phyloP scores from a whole-genome alignment of 2,329 filamentous ascomycete genomes.

The Ophiostoma ulmi region DNA sequence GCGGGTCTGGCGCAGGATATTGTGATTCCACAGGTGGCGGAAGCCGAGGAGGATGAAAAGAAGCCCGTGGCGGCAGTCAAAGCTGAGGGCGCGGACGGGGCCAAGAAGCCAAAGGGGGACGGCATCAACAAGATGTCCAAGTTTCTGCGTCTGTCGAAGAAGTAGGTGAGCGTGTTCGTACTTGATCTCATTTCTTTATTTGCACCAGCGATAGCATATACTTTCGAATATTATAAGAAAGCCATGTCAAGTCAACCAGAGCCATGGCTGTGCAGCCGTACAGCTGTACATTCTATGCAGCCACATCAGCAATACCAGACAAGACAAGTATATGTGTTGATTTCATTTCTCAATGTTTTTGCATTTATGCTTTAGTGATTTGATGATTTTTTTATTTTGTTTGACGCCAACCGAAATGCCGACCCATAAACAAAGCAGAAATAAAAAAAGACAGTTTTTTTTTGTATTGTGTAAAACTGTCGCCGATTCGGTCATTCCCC shows the following conservation, averaged over 20 bases:
- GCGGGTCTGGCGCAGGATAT: slow-evolving; percentile 61
- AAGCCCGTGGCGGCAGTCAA: slow-evolving; percentile 34
- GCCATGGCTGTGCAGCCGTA: too few species aligned
- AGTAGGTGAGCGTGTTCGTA: slow-evolving; percentile 17
- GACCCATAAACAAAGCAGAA: slow-evolving; percentile 26
- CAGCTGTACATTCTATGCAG: too few species aligned
- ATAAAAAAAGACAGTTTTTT: slow-evolving; percentile 2
- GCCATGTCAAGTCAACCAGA: too few species aligned
- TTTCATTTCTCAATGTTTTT: background rate
- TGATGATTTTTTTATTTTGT: slow-evolving; percentile 23
- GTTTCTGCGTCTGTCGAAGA: slow-evolving; percentile 28
- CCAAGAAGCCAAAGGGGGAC: slow-evolving; percentile 32
- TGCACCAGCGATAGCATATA: background rate
- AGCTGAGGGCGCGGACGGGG: slow-evolving; percentile 27
- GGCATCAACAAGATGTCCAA: slow-evolving; percentile 32
- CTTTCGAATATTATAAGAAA: background rate
- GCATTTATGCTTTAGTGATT: slow-evolving; percentile 14
- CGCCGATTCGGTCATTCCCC: background rate
- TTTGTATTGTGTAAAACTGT: background rate
- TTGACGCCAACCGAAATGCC: slow-evolving; percentile 28
- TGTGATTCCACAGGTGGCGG: slow-evolving; percentile 55
- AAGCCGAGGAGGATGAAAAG: slow-evolving; percentile 40
- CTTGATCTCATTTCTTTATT: background rate
- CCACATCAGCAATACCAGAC: too few species aligned
- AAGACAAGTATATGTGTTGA: background rate